A percentile compares a stretch with the other conserved stretches of the same genome.
Conservation (phyloP, 768 basidiomycete species). For the Collybiopsis luxurians region DNA sequence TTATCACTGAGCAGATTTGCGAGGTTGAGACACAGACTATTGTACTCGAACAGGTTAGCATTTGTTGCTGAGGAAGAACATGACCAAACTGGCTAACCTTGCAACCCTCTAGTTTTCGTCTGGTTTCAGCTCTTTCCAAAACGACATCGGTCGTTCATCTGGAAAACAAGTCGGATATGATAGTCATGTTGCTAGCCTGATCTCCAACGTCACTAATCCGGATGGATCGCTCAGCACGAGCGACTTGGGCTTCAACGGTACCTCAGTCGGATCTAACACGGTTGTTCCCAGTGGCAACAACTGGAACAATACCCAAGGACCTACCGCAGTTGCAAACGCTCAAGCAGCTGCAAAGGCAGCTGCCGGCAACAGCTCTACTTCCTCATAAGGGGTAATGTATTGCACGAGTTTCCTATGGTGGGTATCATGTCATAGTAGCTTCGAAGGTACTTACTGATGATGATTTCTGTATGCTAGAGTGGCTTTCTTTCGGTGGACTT, state of each 20-base stretch:
- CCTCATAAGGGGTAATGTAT: too few relatives aligned
- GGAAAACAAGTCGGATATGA: conserved; percentile 20
- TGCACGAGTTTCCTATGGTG: too few relatives aligned
- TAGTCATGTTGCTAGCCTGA: conserved; percentile 12
- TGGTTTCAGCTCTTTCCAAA: conserved; percentile 17
- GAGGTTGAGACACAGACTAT: conserved; percentile 28
- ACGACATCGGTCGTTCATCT: conserved; percentile 17
- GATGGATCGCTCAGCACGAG: conserved; percentile 18
- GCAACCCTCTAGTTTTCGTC: neutral
- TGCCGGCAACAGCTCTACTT: neutral
- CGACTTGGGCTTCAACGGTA: conserved; percentile 12
- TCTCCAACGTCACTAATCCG: conserved; percentile 12
- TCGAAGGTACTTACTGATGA: too few relatives aligned
- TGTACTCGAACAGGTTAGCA: conserved; percentile 16
- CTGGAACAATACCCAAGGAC: conserved; percentile 11
- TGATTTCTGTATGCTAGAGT: too few relatives aligned
- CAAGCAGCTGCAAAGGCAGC: conserved; percentile 2
- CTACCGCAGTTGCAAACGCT: conserved; percentile 9
- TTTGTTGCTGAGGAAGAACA: neutral
- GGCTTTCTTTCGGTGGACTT: too few relatives aligned
- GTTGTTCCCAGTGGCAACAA: conserved; percentile 10
- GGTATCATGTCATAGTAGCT: too few relatives aligned
- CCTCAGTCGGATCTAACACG: conserved; percentile 10
- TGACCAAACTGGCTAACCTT: neutral
- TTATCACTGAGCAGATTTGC: conserved; percentile 27